These are phyloP conservation scores for Chaetomiaceae sp. DNA, from an alignment of 2,329 filamentous ascomycete genomes.

Conservation along the genomic window DNA sequence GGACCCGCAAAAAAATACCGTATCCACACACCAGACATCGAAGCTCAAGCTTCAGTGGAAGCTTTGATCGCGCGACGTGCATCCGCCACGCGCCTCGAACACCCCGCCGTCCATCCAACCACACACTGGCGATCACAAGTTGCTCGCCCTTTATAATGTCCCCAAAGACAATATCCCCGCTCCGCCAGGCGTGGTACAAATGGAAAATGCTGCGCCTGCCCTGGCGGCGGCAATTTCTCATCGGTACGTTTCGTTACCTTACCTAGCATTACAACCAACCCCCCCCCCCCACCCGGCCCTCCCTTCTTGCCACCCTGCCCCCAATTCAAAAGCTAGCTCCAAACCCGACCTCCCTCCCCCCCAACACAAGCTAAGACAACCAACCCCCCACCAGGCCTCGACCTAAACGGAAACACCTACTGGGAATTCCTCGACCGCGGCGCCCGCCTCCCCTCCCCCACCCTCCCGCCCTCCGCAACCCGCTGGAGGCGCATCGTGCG, in stretches of 20 bases:
- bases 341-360: no score
- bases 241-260: constrained; percentile 42
- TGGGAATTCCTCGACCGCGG: constrained; percentile 60
- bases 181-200: constrained; percentile 48
- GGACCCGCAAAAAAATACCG: background rate
- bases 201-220: constrained; percentile 60
- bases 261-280: no score
- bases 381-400: constrained; percentile 44
- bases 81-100: background rate
- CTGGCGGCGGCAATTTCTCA: constrained; percentile 59
- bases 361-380: no score
- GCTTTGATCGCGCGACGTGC: background rate
- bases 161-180: constrained; percentile 34
- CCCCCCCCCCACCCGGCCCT: constrained; percentile 1
- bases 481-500: constrained; percentile 58
- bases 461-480: background rate
- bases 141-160: constrained; percentile 17
- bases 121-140: background rate
- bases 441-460: constrained; percentile 24
- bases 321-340: background rate
- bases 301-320: background rate
- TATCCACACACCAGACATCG: no score
- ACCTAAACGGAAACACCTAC: constrained; percentile 63
- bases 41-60: background rate
- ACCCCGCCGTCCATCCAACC: background rate